These are phyloP conservation scores for Pichia paraexigua DNA, from an alignment of 805 yeast species.

Conservation along the genomic window DNA sequence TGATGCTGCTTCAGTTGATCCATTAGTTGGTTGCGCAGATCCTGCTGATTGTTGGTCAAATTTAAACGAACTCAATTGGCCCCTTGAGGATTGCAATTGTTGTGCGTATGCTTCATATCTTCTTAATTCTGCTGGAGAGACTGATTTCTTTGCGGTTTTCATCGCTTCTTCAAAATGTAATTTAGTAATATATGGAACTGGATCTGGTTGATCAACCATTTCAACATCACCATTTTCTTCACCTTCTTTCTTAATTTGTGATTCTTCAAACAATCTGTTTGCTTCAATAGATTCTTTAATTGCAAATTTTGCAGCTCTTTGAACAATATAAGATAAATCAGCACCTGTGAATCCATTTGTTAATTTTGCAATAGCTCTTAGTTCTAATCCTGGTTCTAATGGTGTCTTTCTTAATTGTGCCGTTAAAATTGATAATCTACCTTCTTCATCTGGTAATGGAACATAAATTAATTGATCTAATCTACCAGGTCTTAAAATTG, in stretches of 20 bases:
- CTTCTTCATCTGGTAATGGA: slow-evolving; percentile 94
- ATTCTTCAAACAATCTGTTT: slow-evolving; percentile 38
- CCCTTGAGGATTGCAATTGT: slow-evolving; percentile 92
- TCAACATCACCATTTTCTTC: slow-evolving; percentile 32
- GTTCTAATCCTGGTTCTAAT: slow-evolving; percentile 91
- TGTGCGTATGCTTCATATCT: slow-evolving; percentile 98
- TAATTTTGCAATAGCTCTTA: slow-evolving; percentile 80
- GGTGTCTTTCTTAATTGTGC: slow-evolving; percentile 99
- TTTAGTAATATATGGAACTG: slow-evolving; percentile 91
- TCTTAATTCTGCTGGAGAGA: slow-evolving; percentile 93
- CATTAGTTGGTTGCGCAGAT: slow-evolving; percentile 5
- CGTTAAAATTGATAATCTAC: slow-evolving; percentile 83
- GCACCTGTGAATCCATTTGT: slow-evolving; percentile 99
- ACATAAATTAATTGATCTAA: slow-evolving; percentile 97
- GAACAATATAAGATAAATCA: slow-evolving; percentile 92
- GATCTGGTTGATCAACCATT: slow-evolving; percentile 71
- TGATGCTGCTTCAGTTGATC: slow-evolving; percentile 25
- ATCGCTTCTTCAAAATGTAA: slow-evolving; percentile 97
- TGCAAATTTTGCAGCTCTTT: slow-evolving; percentile 98
- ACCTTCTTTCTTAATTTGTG: slow-evolving; percentile 42
- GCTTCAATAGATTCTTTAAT: slow-evolving; percentile 97
- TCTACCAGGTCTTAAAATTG: slow-evolving; percentile 97
- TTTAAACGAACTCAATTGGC: slow-evolving; percentile 84
- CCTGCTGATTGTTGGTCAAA: slow-evolving; percentile 38
- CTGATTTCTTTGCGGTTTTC: slow-evolving; percentile 98